Evolutionary conservation across 73 alveolate genomes (phyloP), one percentile per base, ranked within the genome.

Genomic region (Tetrahymena borealis): DNA sequence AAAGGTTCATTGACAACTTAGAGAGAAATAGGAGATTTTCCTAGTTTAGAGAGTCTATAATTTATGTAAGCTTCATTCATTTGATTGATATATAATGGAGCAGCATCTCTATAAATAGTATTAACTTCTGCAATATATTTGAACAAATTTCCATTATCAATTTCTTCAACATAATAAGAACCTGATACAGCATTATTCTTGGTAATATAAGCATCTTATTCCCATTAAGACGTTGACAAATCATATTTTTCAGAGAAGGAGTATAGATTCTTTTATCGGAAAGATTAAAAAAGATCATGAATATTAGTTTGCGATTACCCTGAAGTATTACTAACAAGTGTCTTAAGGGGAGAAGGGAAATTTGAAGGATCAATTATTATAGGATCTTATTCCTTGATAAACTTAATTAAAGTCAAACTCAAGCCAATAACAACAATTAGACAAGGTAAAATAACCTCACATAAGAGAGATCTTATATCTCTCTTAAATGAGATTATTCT

Each of bases 371-470:
- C 38, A 9, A 96, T 39, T 31, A 38, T 28, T 33, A 95, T 90
- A 13, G 37, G 85, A 9, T 91, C 94, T 39, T 96, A 93, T 11
- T 91, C 85, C 15, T 37, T 42, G 33, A 93, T 95, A 94, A 95
- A 95, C 40, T 95, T 38, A 37, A 96, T 90, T 4, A 90, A 91
- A 60, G 96, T 91, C 11, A 96, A 42, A 24, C 93, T 96, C 4
- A 98, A 94, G 11, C 99, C 99, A 24, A 96, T 90, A 2, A 97
- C 90, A 8, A 98, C 96, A 41, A 98, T 94, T 36, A 96, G 33
- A 43, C 96, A 93, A 1, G 99, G 99, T 35, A 97, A 92, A 24
- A 98, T 94, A 24, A 98, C 95, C 91, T 98, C 99, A 40, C 97
- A 92, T 60, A 96, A 79, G 39, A 97, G 94, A 32, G 98, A 95